phyloP scores from a whole-genome alignment of 129 eudicot species.

The Silybum marianum region DNA sequence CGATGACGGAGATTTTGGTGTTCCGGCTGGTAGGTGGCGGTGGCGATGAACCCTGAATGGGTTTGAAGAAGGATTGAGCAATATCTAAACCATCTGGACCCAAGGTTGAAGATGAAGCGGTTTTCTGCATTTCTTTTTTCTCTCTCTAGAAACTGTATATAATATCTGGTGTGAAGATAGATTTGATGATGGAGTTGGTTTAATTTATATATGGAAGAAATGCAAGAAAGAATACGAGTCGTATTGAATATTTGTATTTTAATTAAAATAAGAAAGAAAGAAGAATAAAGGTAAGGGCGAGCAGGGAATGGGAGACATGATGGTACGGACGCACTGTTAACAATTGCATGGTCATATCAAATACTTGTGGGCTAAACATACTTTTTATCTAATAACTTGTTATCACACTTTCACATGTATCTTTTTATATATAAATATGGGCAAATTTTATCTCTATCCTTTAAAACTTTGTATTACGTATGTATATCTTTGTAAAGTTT shows the following conservation, averaged over 20 bases:
- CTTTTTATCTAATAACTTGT: no score
- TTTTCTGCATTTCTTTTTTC: constrained; percentile 48
- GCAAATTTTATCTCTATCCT: no score
- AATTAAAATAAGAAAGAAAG: neutral
- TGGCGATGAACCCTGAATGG: constrained; percentile 49
- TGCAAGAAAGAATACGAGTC: neutral
- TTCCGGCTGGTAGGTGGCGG: constrained; percentile 50
- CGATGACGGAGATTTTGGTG: constrained; percentile 89
- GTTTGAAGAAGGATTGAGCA: constrained; percentile 62
- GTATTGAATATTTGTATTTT: neutral
- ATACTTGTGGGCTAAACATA: no score
- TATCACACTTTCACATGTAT: no score
- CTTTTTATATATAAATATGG: no score
- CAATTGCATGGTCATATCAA: neutral
- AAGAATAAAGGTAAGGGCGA: neutral
- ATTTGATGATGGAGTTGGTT: neutral
- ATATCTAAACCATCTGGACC: constrained; percentile 79
- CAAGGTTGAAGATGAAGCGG: constrained; percentile 50
- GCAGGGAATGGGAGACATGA: neutral
- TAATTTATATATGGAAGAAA: neutral
- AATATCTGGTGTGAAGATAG: neutral
- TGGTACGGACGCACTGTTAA: neutral
- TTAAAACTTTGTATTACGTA: no score
- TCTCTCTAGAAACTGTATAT: neutral
- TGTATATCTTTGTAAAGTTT: no score